phyloP scores from a whole-genome alignment of 164 flowering plant species.

The Kingdonia uniflora region DNA sequence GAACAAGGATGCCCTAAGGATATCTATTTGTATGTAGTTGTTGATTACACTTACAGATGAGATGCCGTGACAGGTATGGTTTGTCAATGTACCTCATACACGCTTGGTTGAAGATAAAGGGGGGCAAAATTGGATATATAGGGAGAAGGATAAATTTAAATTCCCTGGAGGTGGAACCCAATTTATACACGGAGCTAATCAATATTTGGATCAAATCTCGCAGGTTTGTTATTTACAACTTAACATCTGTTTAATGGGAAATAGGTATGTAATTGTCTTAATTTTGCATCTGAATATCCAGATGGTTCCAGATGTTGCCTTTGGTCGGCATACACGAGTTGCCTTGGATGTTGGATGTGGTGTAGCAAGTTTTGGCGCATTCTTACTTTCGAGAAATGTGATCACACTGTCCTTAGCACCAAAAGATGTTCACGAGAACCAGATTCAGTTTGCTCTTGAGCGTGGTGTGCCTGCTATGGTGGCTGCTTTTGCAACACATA shows the following conservation, averaged over 20 bases:
- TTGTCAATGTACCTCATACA: conserved; percentile 84
- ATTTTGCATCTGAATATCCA: conserved; percentile 6
- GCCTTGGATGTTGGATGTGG: conserved; percentile 62
- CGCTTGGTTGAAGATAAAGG: conserved; percentile 94
- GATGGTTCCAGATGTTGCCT: conserved; percentile 55
- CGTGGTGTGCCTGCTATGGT: conserved; percentile 69
- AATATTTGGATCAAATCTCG: conserved; percentile 84
- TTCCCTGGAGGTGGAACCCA: conserved; percentile 99
- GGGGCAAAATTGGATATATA: conserved; percentile 90
- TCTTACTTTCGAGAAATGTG: conserved; percentile 38
- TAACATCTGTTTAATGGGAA: neutral
- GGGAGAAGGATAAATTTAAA: conserved; percentile 65
- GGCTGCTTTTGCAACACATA: conserved; percentile 46
- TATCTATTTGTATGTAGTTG: too few relatives aligned
- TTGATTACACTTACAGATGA: too few relatives aligned
- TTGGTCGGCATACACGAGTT: conserved; percentile 42
- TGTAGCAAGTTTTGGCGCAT: conserved; percentile 66
- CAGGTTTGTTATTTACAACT: conserved; percentile 30
- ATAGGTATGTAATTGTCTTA: neutral
- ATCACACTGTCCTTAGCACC: conserved; percentile 49
- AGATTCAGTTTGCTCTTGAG: conserved; percentile 62
- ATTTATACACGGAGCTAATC: conserved; percentile 94
- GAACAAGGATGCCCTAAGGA: too few relatives aligned
- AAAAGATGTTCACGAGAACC: conserved; percentile 64
- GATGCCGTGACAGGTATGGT: conserved; percentile 67